Percentiles rank a stretch among this genome's conserved stretches.
Conservation (phyloP, 2,329 filamentous ascomycete species). For the Aspergillus sp. region DNA sequence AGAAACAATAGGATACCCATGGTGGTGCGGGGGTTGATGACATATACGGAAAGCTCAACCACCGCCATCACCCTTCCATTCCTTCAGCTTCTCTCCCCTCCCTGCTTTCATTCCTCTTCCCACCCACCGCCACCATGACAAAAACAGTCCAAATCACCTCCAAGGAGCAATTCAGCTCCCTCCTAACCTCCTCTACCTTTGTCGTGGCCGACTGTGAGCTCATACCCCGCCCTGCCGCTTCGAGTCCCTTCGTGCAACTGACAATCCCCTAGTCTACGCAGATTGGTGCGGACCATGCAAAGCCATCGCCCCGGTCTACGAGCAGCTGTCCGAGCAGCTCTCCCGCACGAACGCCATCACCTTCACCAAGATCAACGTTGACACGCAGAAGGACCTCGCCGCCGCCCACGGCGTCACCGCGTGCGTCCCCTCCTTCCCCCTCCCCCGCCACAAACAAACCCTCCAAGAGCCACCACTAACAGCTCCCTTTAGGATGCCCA, state of each 20-base stretch:
- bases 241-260: conserved; percentile 1
- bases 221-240: conserved; percentile 7
- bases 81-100: conserved; percentile 14
- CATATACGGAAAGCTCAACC: conserved; percentile 9
- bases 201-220: conserved; percentile 86
- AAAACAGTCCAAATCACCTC: conserved; percentile 58
- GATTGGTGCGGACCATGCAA: conserved; percentile 85
- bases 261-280: conserved; percentile 69
- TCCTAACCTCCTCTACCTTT: conserved; percentile 71
- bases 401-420: conserved; percentile 70
- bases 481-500: conserved; percentile 63
- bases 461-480: not conserved
- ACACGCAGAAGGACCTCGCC: conserved; percentile 72
- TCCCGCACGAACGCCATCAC: conserved; percentile 71
- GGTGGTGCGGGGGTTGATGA: conserved; percentile 3
- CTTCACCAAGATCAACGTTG: conserved; percentile 85
- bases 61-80: conserved; percentile 16
- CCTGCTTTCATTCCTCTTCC: conserved; percentile 4
- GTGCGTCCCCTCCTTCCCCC: too few species aligned
- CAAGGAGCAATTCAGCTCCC: conserved; percentile 62
- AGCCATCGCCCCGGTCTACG: conserved; percentile 78
- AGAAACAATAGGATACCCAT: not conserved
- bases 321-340: conserved; percentile 69
- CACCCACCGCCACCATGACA: conserved; percentile 36
- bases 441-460: not conserved